phyloP scores from a whole-genome alignment of 2,329 filamentous ascomycete species.

The Thielaviopsis euricoi region DNA sequence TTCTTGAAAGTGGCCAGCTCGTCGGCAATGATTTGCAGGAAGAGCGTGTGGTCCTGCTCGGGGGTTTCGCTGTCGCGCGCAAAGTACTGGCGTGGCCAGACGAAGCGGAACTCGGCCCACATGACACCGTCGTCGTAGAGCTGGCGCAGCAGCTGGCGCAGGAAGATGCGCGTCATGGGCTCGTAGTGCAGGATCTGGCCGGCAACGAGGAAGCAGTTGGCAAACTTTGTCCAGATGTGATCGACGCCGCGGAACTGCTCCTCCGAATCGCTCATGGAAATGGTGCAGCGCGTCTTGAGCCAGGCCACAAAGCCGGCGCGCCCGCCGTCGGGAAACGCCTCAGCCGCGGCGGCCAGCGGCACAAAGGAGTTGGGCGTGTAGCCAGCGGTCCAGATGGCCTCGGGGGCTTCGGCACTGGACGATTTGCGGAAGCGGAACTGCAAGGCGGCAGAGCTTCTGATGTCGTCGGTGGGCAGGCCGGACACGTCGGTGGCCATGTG shows the following conservation, averaged over 20 bases:
- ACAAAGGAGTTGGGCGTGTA: constrained; percentile 47
- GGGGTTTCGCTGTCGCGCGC: constrained; percentile 45
- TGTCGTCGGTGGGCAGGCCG: constrained; percentile 32
- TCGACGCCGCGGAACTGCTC: constrained; percentile 71
- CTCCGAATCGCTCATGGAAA: constrained; percentile 56
- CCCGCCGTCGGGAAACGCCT: constrained; percentile 58
- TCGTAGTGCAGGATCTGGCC: constrained; percentile 73
- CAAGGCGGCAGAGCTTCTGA: constrained; percentile 37
- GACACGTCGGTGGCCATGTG: constrained; percentile 47
- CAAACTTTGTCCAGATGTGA: constrained; percentile 73
- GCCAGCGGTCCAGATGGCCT: constrained; percentile 43
- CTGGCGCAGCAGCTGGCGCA: constrained; percentile 52
- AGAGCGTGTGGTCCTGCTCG: constrained; percentile 50
- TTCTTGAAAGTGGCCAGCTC: constrained; percentile 62
- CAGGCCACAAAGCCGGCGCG: constrained; percentile 57
- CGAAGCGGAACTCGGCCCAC: constrained; percentile 69
- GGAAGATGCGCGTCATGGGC: constrained; percentile 65
- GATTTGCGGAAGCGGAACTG: constrained; percentile 43
- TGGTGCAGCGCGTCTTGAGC: constrained; percentile 56
- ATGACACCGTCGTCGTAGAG: constrained; percentile 67
- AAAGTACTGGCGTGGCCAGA: constrained; percentile 57
- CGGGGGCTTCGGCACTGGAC: constrained; percentile 14
- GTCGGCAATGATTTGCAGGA: constrained; percentile 60
- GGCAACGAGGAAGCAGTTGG: constrained; percentile 55
- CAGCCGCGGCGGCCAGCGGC: constrained; percentile 44